These are phyloP conservation scores for Adansonia gregorii DNA, from an alignment of 441 rosid genomes.

Conservation along the genomic window DNA sequence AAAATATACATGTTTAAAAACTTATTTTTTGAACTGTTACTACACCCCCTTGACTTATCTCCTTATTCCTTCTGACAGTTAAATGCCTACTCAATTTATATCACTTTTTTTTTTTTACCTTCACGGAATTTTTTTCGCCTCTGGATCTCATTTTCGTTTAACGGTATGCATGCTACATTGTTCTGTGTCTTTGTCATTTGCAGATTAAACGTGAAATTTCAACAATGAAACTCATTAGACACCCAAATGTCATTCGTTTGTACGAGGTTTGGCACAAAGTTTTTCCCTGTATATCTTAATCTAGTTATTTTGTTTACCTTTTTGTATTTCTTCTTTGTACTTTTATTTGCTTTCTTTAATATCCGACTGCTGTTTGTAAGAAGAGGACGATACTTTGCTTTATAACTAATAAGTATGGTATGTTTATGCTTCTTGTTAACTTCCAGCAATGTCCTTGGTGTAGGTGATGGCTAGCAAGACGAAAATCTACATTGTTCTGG, in stretches of 20 bases:
- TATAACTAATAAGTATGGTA: conserved; percentile 12
- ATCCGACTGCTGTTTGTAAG: neutral
- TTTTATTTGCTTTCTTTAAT: neutral
- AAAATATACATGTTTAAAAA: neutral
- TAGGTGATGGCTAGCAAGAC: conserved; percentile 99
- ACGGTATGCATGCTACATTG: neutral
- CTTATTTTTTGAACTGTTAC: neutral
- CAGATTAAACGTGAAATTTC: conserved; percentile 99
- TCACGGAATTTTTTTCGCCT: neutral
- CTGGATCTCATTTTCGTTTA: conserved; percentile 2
- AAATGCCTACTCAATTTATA: neutral
- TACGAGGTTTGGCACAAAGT: conserved; percentile 63
- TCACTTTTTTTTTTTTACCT: neutral
- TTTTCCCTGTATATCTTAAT: neutral
- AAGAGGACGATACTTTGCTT: neutral
- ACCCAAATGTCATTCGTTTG: conserved; percentile 97
- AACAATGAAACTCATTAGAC: conserved; percentile 89
- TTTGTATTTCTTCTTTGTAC: neutral
- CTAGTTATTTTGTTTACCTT: conserved; percentile 17
- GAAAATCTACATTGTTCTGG: conserved; percentile 89
- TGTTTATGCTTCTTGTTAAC: conserved; percentile 25
- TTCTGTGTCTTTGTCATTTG: conserved; percentile 22
- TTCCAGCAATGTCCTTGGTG: conserved; percentile 34
- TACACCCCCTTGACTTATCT: neutral
- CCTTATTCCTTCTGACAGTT: neutral